Base-by-base conservation (phyloP, 2,329 filamentous ascomycete species). In the Neurospora sp. region DNA sequence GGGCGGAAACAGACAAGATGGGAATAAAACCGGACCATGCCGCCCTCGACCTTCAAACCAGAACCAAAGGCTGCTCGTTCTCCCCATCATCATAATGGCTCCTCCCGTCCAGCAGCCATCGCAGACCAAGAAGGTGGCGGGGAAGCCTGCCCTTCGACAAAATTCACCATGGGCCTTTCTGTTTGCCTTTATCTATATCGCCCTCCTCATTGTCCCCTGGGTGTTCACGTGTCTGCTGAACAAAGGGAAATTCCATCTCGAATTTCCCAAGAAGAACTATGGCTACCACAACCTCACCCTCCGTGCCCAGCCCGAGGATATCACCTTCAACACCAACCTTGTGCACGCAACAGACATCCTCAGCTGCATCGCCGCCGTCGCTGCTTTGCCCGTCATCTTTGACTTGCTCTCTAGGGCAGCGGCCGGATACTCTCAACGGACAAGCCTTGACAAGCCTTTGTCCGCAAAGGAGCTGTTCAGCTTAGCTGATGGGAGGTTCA, bases 341-440 rank as follows among this genome's bases (percentile, higher is more conserved):
- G 46, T 15, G 46, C 46, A 28, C 46, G 11, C 46, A 5, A 57
- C 19, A 12, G 46, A 57, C 19, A 67, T 62, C 11, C 52, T 70
- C 15, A 68, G 62, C 67, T 67, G 46, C 39, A 46, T 67, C 43
- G 70, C 72, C 23, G 69, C 73, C 37, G 46, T 69, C 12, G 71
- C 72, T 66, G 66, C 69, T 38, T 19, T 72, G 46, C 73, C 72
- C 65, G 40, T 70, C 68, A 62, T 73, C 28, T 68, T 68, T 39
- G 52, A 66, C 38, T 46, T 70, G 17, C 65, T 70, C 4, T 69
- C 71, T 19, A 38, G 69, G 36, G 70, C 70, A 39, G 70, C 70
- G 10, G 70, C 68, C 8, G 68, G 52, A 6, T 62, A 62, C 37
- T 40, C 70, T 8, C 70, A 69, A 15, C 66, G 68, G 11, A 66